Percentiles rank a stretch among this genome's conserved stretches.
Evolutionary conservation across 495 filamentous ascomycete species (phyloP).

Genomic region (Durotheca rogersii): DNA sequence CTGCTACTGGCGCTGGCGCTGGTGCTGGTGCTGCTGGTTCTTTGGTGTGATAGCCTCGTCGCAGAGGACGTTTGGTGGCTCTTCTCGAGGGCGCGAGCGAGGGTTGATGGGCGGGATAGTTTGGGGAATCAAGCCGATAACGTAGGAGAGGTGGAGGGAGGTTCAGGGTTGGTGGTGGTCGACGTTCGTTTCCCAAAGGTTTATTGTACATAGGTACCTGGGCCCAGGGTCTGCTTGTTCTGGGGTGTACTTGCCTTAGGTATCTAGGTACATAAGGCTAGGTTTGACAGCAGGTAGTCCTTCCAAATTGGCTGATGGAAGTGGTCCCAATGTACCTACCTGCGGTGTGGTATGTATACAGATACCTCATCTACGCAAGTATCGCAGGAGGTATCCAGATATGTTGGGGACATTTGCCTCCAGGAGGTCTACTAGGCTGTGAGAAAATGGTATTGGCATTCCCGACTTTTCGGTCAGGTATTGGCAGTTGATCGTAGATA

Average conservation of each 20-base stretch:
- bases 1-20: neutral
- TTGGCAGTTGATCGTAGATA: neutral
- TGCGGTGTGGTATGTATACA: neutral
- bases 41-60: slow-evolving; percentile 25
- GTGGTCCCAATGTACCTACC: neutral
- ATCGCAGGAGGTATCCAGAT: no score
- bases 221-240: neutral
- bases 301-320: neutral
- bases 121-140: slow-evolving; percentile 25
- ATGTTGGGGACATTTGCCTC: no score
- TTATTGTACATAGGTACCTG: no score
- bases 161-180: slow-evolving; percentile 12
- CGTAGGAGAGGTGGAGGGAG: slow-evolving; percentile 25
- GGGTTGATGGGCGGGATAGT: neutral
- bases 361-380: no score
- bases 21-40: slow-evolving; percentile 9
- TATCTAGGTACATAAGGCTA: no score
- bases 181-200: no score
- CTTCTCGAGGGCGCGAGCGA: slow-evolving; percentile 18
- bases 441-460: neutral
- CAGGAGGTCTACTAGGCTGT: neutral
- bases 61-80: slow-evolving; percentile 22
- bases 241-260: no score
- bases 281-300: no score
- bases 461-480: neutral